Evolutionary conservation across 2,329 filamentous ascomycete genomes (phyloP), one percentile per base, ranked within the genome.

Genomic region (Elsinoe australis): DNA sequence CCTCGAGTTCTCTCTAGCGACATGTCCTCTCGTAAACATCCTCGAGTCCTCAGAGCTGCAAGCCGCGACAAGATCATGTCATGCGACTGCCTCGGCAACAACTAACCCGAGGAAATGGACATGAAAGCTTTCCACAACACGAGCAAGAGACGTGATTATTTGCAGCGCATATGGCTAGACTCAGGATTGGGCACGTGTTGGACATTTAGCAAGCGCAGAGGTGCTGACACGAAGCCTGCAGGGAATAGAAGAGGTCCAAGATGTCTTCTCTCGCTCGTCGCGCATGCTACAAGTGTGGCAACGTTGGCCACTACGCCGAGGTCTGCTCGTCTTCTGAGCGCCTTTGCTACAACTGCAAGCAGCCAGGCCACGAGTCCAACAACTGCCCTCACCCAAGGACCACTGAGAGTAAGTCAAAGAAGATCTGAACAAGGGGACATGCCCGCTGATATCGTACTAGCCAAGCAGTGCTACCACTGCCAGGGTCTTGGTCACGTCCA

Each of bases 391-490:
- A 90, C 64, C 92, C 92, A 63, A 85, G 92, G 69, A 95, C 90
- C 53, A 95, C 92, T 56, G 92, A 98, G 73, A 82, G 79, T 82
- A 75, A 70, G 78, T 64, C 38, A 44, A 29, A 19, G n/a, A 14
- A 38, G 10, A 19, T 41, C 22, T 15, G 34, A 36, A 39, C 32
- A 19, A 24, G 32, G 17, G 38, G 12, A 24, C 12, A 22, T 26
- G 48, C n/a, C 10, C 39, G 51, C 57, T 63, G 39, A 62, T 52
- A 47, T 51, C 52, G 41, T 44, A 52, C 49, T 61, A 82, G 88
- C 88, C 47, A 98, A 98, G 82, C 92, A 98, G 77, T 98, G 92
- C 80, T 98, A 98, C 70, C 92, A 96, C 74, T 98, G 92, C 78
- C 92, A 96, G 75, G 92, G 92, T 51, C 80, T 96, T 53, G 92